Evolutionary conservation across 1,284 basidiomycete genomes (phyloP), one percentile per base, ranked within the genome.

Genomic region (Ganoderma meredithae): DNA sequence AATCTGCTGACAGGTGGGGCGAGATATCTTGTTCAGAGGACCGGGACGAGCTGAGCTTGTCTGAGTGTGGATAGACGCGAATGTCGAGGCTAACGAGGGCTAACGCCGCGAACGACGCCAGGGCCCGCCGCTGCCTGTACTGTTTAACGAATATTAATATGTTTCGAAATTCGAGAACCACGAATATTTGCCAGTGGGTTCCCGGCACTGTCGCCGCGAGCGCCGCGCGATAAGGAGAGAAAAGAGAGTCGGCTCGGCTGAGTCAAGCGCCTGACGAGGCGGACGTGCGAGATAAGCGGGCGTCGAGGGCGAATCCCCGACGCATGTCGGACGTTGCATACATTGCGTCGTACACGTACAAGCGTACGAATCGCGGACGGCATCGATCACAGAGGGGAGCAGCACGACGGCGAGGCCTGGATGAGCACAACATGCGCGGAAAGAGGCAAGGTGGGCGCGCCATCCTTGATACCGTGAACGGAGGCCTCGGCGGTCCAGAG

Each of bases 141-240:
- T 49, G 33, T 39, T 41, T 41, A 36, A 36, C 22, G 27, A 27
- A n/a, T n/a, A 17, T 19, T 19, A 27, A n/a, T n/a, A 17, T 19
- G 39, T 44, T 41, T 49, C 15, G 22, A 13, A 55, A 17, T n/a
- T n/a, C n/a, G n/a, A n/a, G n/a, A n/a, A 27, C 33, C 33, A 36
- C 8, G 33, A 36, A 36, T 36, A n/a, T n/a, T n/a, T n/a, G 6
- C 36, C 36, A 36, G 36, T 64, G 65, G 70, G 22, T 36, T 55
- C 44, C 68, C 70, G 64, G 68, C 15, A 66, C 70, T 60, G 55
- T 59, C 53, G 61, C 68, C 70, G 68, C 27, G 61, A 64, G 68
- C 63, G 60, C 10, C 40, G 68, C 68, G 70, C 69, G 70, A 71
- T 71, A 71, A 71, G 67, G 63, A 65, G 17, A 33, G 65, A 59